Evolutionary conservation across 1,284 basidiomycete genomes (phyloP).

Genomic region (Austroboletus rostrupii): DNA sequence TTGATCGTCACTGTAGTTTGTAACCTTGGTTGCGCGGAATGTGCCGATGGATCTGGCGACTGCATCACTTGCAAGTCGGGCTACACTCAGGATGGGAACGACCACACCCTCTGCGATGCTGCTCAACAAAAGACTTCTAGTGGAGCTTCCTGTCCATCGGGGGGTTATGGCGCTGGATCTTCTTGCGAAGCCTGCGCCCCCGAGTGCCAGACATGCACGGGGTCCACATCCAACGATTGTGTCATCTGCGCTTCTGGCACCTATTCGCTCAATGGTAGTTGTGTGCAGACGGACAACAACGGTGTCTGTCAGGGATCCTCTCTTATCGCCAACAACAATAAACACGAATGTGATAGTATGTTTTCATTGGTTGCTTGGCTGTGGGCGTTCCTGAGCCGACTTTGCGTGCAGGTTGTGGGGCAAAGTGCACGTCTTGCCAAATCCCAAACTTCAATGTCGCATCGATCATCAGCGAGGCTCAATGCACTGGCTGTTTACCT

Average conservation of each 20-base stretch:
- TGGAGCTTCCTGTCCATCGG: conserved; percentile 59
- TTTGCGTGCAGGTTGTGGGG: conserved; percentile 55
- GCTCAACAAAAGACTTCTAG: conserved; percentile 44
- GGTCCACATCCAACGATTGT: conserved; percentile 66
- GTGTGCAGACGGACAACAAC: conserved; percentile 58
- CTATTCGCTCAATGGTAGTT: conserved; percentile 60
- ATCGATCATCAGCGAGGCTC: conserved; percentile 60
- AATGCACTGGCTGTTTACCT: conserved; percentile 74
- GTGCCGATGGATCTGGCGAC: conserved; percentile 59
- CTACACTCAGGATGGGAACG: conserved; percentile 63
- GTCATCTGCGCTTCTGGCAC: conserved; percentile 57
- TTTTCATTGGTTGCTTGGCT: conserved; percentile 14
- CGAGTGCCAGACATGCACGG: conserved; percentile 67
- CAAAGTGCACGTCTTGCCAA: conserved; percentile 73
- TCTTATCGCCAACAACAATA: conserved; percentile 76
- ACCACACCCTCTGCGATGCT: conserved; percentile 63
- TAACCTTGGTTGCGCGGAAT: conserved; percentile 64
- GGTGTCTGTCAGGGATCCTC: conserved; percentile 70
- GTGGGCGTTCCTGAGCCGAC: background rate
- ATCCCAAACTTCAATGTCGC: conserved; percentile 67
- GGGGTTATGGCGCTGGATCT: conserved; percentile 57
- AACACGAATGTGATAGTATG: conserved; percentile 76
- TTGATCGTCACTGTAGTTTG: conserved; percentile 48
- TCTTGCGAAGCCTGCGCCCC: conserved; percentile 59
- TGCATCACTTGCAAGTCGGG: conserved; percentile 69